Conservation (phyloP, 2,329 filamentous ascomycete genomes). For the Colletotrichum musicola region DNA sequence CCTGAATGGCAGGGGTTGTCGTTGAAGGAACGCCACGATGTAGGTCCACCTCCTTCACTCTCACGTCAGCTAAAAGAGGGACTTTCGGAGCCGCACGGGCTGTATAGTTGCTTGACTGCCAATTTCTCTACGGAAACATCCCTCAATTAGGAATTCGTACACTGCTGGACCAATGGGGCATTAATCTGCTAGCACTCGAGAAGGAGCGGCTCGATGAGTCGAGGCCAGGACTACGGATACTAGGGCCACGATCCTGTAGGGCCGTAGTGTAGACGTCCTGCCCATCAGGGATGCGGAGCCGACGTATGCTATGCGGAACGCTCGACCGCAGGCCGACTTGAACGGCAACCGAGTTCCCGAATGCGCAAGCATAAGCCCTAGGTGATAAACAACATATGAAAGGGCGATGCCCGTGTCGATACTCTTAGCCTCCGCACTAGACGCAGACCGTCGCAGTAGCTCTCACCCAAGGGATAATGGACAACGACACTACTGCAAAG, state of each 20-base stretch:
- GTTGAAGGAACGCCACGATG: neutral
- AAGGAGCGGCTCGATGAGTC: too few species aligned
- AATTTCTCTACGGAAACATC: too few species aligned
- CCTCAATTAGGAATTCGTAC: neutral
- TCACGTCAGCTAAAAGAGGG: constrained; percentile 29
- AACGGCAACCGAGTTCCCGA: neutral
- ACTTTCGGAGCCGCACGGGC: neutral
- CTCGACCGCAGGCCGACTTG: neutral
- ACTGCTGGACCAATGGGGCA: neutral
- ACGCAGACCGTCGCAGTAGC: constrained; percentile 6
- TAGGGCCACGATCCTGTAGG: too few species aligned
- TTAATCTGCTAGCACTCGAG: too few species aligned
- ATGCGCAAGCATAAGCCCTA: neutral
- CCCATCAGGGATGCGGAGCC: neutral
- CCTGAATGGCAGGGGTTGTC: neutral
- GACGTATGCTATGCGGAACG: neutral
- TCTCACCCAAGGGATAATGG: constrained; percentile 10
- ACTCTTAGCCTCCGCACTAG: constrained; percentile 15
- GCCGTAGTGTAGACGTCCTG: neutral
- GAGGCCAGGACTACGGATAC: too few species aligned
- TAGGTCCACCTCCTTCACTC: neutral
- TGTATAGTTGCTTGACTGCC: neutral
- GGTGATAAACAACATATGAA: neutral
- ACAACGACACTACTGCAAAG: too few species aligned
- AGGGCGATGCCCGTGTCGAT: constrained; percentile 10